Conservation (phyloP, 495 filamentous ascomycete genomes). For the Annulohypoxylon maeteangense region DNA sequence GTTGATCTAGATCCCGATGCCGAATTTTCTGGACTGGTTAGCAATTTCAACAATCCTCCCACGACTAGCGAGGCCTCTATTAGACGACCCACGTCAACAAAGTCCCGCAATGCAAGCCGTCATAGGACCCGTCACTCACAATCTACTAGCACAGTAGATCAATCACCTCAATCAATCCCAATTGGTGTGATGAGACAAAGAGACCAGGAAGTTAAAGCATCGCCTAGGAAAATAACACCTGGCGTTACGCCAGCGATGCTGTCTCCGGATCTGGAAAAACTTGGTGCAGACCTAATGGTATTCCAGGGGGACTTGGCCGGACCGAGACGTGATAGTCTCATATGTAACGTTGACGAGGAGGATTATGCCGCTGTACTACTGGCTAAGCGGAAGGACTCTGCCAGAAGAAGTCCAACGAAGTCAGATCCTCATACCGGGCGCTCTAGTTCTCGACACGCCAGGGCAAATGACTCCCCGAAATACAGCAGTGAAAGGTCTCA, state of each 20-base stretch:
- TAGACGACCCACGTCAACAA: conserved; percentile 20
- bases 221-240: conserved; percentile 10
- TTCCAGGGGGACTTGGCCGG: conserved; percentile 32
- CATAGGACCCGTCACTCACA: conserved; percentile 9
- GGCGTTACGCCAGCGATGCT: neutral
- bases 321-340: conserved; percentile 32
- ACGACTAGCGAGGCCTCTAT: conserved; percentile 6
- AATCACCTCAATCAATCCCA: neutral
- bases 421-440: conserved; percentile 9
- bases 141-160: neutral
- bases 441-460: conserved; percentile 18
- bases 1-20: neutral
- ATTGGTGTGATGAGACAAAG: neutral
- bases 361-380: conserved; percentile 30
- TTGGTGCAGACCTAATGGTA: conserved; percentile 40
- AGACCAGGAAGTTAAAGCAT: neutral
- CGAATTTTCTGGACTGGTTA: conserved; percentile 8
- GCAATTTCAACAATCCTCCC: neutral
- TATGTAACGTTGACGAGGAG: conserved; percentile 40
- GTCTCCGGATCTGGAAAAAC: conserved; percentile 34
- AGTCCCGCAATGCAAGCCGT: conserved; percentile 25
- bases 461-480: conserved; percentile 6
- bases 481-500: conserved; percentile 13
- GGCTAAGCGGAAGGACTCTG: conserved; percentile 17
- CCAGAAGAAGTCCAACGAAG: conserved; percentile 14